Conservation (phyloP, 169 alveolate species). For the Ophryocystis elektroscirrha region DNA sequence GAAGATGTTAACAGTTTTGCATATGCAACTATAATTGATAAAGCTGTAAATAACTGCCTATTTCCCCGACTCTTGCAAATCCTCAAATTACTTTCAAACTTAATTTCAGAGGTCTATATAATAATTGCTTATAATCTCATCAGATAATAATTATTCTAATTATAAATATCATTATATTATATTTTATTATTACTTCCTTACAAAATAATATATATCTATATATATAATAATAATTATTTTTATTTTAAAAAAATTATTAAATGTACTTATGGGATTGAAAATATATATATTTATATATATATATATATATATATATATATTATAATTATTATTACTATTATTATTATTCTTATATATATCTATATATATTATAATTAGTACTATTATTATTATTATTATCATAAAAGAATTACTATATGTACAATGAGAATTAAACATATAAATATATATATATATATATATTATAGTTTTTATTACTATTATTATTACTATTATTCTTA, state of each 20-base stretch:
- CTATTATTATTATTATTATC: not conserved
- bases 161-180: constrained; percentile 9
- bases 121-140: not conserved
- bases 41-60: not conserved
- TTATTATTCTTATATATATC: not conserved
- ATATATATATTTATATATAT: not conserved
- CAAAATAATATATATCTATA: not conserved
- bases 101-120: not conserved
- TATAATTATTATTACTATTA: not conserved
- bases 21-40: not conserved
- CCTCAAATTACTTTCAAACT: not conserved
- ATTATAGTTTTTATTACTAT: not conserved
- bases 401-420: not conserved
- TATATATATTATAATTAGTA: not conserved
- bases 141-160: constrained; percentile 4
- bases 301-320: not conserved
- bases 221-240: not conserved
- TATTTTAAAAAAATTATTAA: not conserved
- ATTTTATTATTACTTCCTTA: not conserved
- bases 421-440: too few relatives aligned
- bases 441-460: not conserved
- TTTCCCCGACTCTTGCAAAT: not conserved
- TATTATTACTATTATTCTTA: not conserved
- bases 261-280: too few relatives aligned
- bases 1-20: constrained; percentile 4